A percentile compares a stretch with the other conserved stretches of the same genome.
These are phyloP conservation scores for Alternaria longipes DNA, from an alignment of 2,329 filamentous ascomycete species.

Conservation along the genomic window DNA sequence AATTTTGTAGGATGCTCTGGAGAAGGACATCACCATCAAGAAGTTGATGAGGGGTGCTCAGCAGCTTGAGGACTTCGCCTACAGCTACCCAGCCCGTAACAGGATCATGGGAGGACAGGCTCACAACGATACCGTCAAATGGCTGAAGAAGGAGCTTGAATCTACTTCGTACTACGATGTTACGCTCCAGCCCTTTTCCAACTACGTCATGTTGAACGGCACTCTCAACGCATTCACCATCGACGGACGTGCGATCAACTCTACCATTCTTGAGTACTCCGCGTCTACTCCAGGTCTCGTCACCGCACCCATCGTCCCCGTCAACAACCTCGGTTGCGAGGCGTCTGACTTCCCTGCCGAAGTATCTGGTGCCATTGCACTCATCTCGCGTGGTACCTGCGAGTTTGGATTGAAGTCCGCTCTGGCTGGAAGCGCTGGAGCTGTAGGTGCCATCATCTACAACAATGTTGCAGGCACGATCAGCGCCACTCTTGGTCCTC, in stretches of 20 bases:
- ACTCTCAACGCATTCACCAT: constrained; percentile 32
- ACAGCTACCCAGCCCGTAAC: constrained; percentile 48
- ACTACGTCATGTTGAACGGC: constrained; percentile 33
- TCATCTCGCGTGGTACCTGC: constrained; percentile 76
- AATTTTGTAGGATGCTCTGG: constrained; percentile 34
- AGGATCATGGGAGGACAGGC: constrained; percentile 50
- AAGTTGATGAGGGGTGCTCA: constrained; percentile 42
- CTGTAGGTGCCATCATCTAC: constrained; percentile 76
- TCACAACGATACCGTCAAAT: constrained; percentile 53
- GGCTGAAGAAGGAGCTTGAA: constrained; percentile 45
- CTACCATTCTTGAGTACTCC: constrained; percentile 36
- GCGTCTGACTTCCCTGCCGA: constrained; percentile 68
- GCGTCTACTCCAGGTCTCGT: constrained; percentile 34
- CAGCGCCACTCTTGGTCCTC: constrained; percentile 72
- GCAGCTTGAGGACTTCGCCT: constrained; percentile 51
- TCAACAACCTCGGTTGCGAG: constrained; percentile 44
- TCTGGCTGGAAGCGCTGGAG: constrained; percentile 73
- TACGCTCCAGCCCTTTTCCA: constrained; percentile 40
- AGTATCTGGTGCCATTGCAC: constrained; percentile 70
- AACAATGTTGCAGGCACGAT: constrained; percentile 70
- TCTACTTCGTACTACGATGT: constrained; percentile 50
- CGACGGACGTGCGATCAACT: constrained; percentile 19
- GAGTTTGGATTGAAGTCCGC: constrained; percentile 76
- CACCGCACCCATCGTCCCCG: constrained; percentile 36
- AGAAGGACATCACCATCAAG: constrained; percentile 37